phyloP scores from a whole-genome alignment of 805 yeast species.

The Hanseniaspora occidentalis region DNA sequence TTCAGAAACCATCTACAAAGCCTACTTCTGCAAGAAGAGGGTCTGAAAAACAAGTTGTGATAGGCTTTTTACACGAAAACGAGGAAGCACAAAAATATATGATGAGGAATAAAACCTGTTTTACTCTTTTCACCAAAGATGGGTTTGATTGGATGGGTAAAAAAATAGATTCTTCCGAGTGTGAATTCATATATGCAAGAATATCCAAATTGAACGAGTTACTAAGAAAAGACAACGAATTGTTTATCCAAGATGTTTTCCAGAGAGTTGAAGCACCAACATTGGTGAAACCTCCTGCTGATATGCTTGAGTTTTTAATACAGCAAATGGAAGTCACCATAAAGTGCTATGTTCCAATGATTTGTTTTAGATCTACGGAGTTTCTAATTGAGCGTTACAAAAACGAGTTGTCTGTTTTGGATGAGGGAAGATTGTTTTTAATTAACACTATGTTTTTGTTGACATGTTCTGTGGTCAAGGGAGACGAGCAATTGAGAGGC shows the following conservation, averaged over 20 bases:
- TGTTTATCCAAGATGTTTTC: slow-evolving; percentile 2
- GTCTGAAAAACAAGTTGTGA: too few relatives aligned
- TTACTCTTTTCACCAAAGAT: not conserved
- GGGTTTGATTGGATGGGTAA: not conserved
- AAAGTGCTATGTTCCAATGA: not conserved
- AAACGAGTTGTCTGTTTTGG: slow-evolving; percentile 1
- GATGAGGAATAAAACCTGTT: not conserved
- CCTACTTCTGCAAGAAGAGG: too few relatives aligned
- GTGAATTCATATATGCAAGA: not conserved
- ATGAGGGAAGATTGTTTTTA: slow-evolving; percentile 4
- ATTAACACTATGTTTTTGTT: slow-evolving; percentile 1
- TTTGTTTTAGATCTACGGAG: not conserved
- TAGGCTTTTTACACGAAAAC: not conserved
- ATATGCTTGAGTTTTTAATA: not conserved
- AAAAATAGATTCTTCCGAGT: not conserved
- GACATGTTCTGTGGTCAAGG: slow-evolving; percentile 1
- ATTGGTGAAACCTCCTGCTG: slow-evolving; percentile 1
- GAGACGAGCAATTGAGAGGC: not conserved
- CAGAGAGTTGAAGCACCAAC: not conserved
- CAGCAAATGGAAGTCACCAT: not conserved
- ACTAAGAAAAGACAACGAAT: slow-evolving; percentile 4
- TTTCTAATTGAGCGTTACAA: not conserved
- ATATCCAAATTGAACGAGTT: slow-evolving; percentile 2
- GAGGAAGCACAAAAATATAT: not conserved
- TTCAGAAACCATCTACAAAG: too few relatives aligned